Base-by-base conservation (phyloP, 176 grass and related monocot genomes). In the sorghum (Sorghum bicolor) region DNA sequence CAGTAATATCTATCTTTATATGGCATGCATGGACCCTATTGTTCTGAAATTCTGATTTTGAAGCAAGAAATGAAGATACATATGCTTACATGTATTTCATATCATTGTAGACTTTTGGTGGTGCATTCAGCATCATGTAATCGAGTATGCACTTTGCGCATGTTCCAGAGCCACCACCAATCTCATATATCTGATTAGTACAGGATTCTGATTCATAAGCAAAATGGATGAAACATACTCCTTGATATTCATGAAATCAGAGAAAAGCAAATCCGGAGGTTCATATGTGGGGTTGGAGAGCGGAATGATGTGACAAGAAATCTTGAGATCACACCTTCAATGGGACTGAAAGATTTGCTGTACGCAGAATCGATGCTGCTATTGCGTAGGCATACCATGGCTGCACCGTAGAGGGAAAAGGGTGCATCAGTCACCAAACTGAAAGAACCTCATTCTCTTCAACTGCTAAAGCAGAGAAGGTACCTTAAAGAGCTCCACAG, bases 301-400 rank as follows among this genome's bases (percentile, higher is more conserved):
- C 5, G 2, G 16, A 52, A 72, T 24, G 29, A 86, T 33, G 62
- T 10, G 24, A 31, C 22, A 74, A 19, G 20, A 28, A 58, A 87
- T 50, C 48, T 72, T 72, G 29, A 73, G 34, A 70, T 36, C 62
- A 25, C 75, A 95, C 96, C 96, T 88, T 98, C 48, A 95, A 60
- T 41, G 93, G 96, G 25, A 94, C 84, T 48, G 96, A 98, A 63
- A 98, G 89, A 86, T 98, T 93, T 72, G 96, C 93, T 78, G 89
- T 98, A 69, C 93, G 85, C 43, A 98, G 83, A 48, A 95, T 95
- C 72, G 93, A 79, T 84, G 89, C 89, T 64, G 91, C 96, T 83
- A 98, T 98, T 80, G 91, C 93, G 87, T 95, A 90, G 83, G 93
- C 93, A 94, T 94, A 98, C 96, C 96, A 98, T 84, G 93, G 96